These are phyloP conservation scores for Caloboletus inedulis DNA, from an alignment of 1,284 basidiomycete species.

Conservation along the genomic window DNA sequence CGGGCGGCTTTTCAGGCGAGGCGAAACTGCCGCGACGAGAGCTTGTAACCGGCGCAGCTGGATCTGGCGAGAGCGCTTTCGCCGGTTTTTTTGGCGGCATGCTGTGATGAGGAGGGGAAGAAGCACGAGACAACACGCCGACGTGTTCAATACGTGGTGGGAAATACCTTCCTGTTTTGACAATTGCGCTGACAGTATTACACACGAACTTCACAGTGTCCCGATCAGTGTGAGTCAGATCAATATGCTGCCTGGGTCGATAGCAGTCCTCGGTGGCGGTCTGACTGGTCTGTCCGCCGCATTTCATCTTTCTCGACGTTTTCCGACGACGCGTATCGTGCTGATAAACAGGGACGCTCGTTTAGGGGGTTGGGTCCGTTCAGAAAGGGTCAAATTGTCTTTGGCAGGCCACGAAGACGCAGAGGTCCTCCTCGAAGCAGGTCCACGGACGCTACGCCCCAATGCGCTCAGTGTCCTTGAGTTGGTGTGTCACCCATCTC, in stretches of 20 bases:
- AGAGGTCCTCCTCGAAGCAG: slow-evolving; percentile 69
- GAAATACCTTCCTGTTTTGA: slow-evolving; percentile 19
- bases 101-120: slow-evolving; percentile 4
- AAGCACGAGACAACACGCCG: slow-evolving; percentile 9
- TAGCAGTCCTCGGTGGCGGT: slow-evolving; percentile 79
- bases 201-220: not conserved
- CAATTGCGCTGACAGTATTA: not conserved
- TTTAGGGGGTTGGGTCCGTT: slow-evolving; percentile 83
- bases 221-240: not conserved
- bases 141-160: slow-evolving; percentile 28
- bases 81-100: slow-evolving; percentile 24
- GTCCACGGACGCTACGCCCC: slow-evolving; percentile 80
- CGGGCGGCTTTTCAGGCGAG: slow-evolving; percentile 45
- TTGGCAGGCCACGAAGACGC: slow-evolving; percentile 34
- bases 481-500: slow-evolving; percentile 55
- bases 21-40: slow-evolving; percentile 34
- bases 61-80: slow-evolving; percentile 14
- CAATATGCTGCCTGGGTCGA: slow-evolving; percentile 35
- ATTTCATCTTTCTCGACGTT: slow-evolving; percentile 68
- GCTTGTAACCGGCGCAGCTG: slow-evolving; percentile 7
- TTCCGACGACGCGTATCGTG: slow-evolving; percentile 58
- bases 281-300: slow-evolving; percentile 81
- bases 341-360: slow-evolving; percentile 65
- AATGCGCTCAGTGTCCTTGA: slow-evolving; percentile 72
- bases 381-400: slow-evolving; percentile 47